Evolutionary conservation across 257 asterid genomes (phyloP), one percentile per base, ranked within the genome.

Genomic region (Solanum rostratum): DNA sequence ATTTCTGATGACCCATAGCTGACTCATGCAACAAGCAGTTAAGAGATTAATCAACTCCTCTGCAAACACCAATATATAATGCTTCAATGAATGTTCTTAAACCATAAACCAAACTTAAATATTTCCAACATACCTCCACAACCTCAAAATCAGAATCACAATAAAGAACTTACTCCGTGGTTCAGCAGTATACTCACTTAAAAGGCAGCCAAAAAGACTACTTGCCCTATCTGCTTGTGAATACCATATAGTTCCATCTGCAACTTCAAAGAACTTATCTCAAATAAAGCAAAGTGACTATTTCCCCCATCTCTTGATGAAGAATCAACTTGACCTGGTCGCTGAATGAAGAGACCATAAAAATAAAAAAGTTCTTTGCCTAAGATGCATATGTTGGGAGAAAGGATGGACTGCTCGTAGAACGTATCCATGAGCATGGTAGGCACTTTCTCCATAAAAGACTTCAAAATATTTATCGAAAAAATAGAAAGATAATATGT

Each of bases 351-450:
- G 71, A 76, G 54, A 60, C 27, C 63, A 45, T 39, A 15, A 81
- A 1, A 45, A 15, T 14, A 74, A 74, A 2, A 74, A 22, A 14
- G 12, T 59, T 41, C 55, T 55, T 39, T n/a, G n/a, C n/a, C n/a
- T 54, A 66, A 62, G 81, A 78, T 79, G 84, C 78, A 76, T 24
- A 86, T 79, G 55, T 52, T 83, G 62, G 84, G 86, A 78, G 84
- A 80, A 85, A 87, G 49, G 82, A 39, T 88, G 84, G 93, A 91
- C 10, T 27, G 12, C 66, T 90, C n/a, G 90, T 90, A 52, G 86
- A 86, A 86, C 88, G 89, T 85, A 87, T 91, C 85, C 87, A 88
- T 52, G 91, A 90, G 84, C 91, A 90, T n/a, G 84, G 92, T 90
- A 83, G 85, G 62, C 63, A 54, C 41, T 33, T 74, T 45, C 39